Conservation (phyloP, 495 filamentous ascomycete genomes). For the Talaromyces liani region DNA sequence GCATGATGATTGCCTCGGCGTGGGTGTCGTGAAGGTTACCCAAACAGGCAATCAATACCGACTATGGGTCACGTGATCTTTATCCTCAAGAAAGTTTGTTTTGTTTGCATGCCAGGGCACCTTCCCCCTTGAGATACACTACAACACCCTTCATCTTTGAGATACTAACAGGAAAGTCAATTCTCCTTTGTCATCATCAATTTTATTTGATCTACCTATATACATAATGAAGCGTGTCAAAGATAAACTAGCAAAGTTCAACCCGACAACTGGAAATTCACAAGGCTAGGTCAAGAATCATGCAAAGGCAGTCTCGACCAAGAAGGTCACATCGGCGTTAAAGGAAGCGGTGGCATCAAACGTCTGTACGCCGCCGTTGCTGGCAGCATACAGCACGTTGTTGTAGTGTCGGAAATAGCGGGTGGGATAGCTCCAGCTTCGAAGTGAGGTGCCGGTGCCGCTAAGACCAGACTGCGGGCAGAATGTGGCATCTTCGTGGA, state of each 20-base stretch:
- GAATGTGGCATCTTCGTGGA: conserved; percentile 49
- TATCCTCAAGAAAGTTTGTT: neutral
- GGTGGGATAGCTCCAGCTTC: conserved; percentile 50
- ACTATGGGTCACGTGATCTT: too few species aligned
- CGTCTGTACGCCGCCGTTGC: conserved; percentile 42
- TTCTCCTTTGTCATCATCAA: neutral
- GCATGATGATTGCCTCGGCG: neutral
- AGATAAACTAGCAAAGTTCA: neutral
- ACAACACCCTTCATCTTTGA: neutral
- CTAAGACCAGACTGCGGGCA: conserved; percentile 40
- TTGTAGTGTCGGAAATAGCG: conserved; percentile 46
- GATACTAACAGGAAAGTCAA: too few species aligned
- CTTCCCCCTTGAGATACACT: neutral
- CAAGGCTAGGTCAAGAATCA: conserved; percentile 12
- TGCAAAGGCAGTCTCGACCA: conserved; percentile 36
- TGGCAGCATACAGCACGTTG: conserved; percentile 38
- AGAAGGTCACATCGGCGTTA: conserved; percentile 44
- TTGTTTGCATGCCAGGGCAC: neutral
- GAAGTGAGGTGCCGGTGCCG: conserved; percentile 38
- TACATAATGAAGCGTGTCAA: neutral
- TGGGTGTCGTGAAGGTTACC: neutral
- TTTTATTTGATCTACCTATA: neutral
- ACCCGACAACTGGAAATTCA: neutral
- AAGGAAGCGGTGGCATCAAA: conserved; percentile 42
- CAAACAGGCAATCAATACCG: neutral